These are phyloP conservation scores for Ophiocordyceps camponoti-leonardi DNA, from an alignment of 2,329 filamentous ascomycete genomes.

Conservation along the genomic window DNA sequence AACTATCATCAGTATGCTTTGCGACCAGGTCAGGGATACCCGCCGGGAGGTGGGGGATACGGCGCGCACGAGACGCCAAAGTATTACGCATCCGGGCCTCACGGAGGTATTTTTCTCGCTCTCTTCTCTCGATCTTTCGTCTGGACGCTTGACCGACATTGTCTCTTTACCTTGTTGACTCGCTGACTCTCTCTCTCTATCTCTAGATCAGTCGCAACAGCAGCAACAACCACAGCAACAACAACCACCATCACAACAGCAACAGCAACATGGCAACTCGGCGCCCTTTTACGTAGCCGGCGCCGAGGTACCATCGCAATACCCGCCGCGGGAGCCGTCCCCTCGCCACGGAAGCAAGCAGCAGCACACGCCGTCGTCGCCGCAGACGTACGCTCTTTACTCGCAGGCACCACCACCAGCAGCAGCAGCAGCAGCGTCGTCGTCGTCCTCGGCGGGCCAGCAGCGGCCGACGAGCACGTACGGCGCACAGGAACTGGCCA, in stretches of 20 bases:
- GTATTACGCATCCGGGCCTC: conserved; percentile 49
- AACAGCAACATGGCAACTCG: conserved; percentile 29
- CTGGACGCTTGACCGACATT: too few relatives aligned
- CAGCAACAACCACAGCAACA: too few relatives aligned
- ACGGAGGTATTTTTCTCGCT: conserved; percentile 7
- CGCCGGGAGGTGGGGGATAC: conserved; percentile 18
- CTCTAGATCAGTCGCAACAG: conserved; percentile 13
- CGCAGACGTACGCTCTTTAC: conserved; percentile 16
- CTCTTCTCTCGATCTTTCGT: conserved; percentile 1
- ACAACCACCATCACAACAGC: conserved; percentile 19
- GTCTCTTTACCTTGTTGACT: too few relatives aligned
- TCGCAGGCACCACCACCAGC: conserved; percentile 21
- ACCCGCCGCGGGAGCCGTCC: conserved; percentile 33
- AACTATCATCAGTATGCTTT: conserved; percentile 54
- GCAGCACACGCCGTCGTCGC: conserved; percentile 5
- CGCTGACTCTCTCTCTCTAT: neutral
- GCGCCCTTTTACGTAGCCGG: conserved; percentile 52
- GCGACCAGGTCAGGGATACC: conserved; percentile 33
- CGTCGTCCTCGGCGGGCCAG: conserved; percentile 8
- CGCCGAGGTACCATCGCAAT: conserved; percentile 31
- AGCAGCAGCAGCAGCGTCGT: too few relatives aligned
- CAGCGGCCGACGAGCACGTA: conserved; percentile 52
- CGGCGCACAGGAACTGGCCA: conserved; percentile 61
- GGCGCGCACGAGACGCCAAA: conserved; percentile 43
- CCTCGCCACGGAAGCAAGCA: conserved; percentile 24